Percentiles rank a stretch among this genome's conserved stretches.
Evolutionary conservation across 1,284 basidiomycete species (phyloP).

Genomic region (Hypsizygus ulmarius): DNA sequence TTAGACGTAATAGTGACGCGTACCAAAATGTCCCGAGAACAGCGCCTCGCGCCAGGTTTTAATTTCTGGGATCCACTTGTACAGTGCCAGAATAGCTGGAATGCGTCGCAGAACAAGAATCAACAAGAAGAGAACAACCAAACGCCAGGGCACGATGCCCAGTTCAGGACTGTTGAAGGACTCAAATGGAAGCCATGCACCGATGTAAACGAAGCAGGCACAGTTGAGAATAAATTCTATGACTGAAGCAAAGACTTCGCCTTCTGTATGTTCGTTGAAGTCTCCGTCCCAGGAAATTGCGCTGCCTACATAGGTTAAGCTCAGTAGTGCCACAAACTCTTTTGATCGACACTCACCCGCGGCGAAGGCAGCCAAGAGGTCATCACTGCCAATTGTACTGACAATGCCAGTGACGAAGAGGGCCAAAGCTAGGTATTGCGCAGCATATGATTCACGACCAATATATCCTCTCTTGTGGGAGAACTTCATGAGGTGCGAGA

Average conservation of each 20-base stretch:
- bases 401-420: conserved; percentile 79
- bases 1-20: conserved; percentile 11
- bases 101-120: conserved; percentile 76
- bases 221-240: conserved; percentile 86
- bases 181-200: conserved; percentile 83
- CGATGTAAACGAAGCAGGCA: conserved; percentile 87
- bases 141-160: conserved; percentile 72
- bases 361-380: conserved; percentile 88
- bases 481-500: conserved; percentile 81
- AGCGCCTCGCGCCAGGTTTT: conserved; percentile 74
- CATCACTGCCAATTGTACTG: conserved; percentile 79
- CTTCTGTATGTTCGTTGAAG: conserved; percentile 83
- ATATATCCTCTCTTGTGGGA: conserved; percentile 76
- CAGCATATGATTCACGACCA: conserved; percentile 89
- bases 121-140: conserved; percentile 63
- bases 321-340: background rate
- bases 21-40: conserved; percentile 87
- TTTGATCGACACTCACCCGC: conserved; percentile 55
- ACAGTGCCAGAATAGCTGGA: conserved; percentile 71
- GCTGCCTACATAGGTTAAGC: conserved; percentile 46
- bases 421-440: conserved; percentile 85
- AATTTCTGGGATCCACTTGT: conserved; percentile 85
- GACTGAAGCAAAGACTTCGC: conserved; percentile 85
- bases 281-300: conserved; percentile 95
- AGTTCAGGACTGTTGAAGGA: conserved; percentile 61